Evolutionary conservation across 163 green algal species (phyloP).

Genomic region (Scenedesmus sp.): DNA sequence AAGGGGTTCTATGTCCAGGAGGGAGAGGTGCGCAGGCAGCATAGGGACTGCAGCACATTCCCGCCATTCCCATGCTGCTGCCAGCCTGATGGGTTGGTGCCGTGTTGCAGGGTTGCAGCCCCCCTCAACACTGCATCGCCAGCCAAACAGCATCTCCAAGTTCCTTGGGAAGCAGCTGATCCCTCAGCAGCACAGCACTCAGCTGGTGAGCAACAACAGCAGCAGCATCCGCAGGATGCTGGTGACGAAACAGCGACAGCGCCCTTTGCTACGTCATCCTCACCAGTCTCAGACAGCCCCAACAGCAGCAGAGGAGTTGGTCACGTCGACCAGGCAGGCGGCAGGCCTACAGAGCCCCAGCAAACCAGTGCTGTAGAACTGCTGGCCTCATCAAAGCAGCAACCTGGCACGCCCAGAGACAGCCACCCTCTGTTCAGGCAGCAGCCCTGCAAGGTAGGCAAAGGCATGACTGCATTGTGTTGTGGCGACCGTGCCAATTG

Average conservation of each 20-base stretch:
- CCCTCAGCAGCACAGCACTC: neutral
- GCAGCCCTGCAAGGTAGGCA: neutral
- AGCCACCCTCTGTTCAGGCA: constrained; percentile 5
- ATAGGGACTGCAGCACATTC: neutral
- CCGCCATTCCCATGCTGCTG: neutral
- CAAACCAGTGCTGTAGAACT: neutral
- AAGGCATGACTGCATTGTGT: neutral
- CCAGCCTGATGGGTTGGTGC: neutral
- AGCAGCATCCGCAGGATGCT: constrained; percentile 19
- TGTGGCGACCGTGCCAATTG: neutral
- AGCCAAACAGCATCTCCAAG: neutral
- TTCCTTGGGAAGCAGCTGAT: neutral
- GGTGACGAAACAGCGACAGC: constrained; percentile 17
- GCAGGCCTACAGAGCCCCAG: neutral
- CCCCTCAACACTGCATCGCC: neutral
- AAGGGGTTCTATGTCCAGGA: neutral
- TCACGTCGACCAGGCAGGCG: neutral
- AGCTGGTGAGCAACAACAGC: neutral
- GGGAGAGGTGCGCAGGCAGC: neutral
- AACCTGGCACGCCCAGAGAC: neutral
- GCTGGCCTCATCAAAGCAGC: neutral
- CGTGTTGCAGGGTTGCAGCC: constrained; percentile 1
- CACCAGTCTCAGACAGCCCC: constrained; percentile 2
- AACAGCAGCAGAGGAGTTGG: neutral
- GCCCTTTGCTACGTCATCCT: neutral